A percentile compares a stretch with the other conserved stretches of the same genome.
phyloP scores from a whole-genome alignment of 2,329 filamentous ascomycete species.

The Diaporthe longicolla region DNA sequence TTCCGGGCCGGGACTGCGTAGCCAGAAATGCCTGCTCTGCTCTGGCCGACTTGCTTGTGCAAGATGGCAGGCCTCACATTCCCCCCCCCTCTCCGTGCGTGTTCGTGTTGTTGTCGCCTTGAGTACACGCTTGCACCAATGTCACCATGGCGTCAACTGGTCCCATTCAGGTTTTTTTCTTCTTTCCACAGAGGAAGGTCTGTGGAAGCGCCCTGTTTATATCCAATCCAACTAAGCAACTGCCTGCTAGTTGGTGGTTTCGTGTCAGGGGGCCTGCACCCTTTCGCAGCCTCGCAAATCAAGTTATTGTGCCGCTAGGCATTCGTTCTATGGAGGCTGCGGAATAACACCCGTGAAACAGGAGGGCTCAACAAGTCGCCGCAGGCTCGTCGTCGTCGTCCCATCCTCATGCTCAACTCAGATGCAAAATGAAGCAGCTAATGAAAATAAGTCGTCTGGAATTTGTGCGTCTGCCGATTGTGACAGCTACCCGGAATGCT shows the following conservation, averaged over 20 bases:
- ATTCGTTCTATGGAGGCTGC: neutral
- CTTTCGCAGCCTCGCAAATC: neutral
- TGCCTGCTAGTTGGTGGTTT: neutral
- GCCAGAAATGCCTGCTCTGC: slow-evolving; percentile 14
- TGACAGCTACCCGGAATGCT: slow-evolving; percentile 39
- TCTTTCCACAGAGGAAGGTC: neutral
- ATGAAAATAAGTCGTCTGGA: slow-evolving; percentile 28
- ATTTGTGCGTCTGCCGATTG: slow-evolving; percentile 20
- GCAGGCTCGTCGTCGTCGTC: slow-evolving; percentile 7
- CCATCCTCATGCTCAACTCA: slow-evolving; percentile 7
- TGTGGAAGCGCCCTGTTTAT: neutral
- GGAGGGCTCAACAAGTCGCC: slow-evolving; percentile 24
- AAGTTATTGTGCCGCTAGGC: neutral
- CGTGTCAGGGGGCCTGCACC: neutral
- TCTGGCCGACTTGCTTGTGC: slow-evolving; percentile 17
- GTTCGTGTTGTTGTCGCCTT: neutral
- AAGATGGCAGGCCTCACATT: slow-evolving; percentile 16
- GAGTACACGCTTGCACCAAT: neutral
- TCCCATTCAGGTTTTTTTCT: neutral
- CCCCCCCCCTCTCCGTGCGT: neutral
- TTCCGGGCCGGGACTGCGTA: slow-evolving; percentile 30
- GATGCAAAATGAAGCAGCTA: slow-evolving; percentile 23
- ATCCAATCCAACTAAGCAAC: neutral
- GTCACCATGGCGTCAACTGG: slow-evolving; percentile 22
- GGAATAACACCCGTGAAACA: slow-evolving; percentile 35